Evolutionary conservation across 495 filamentous ascomycete genomes (phyloP).

Genomic region (Echria macrotheca): DNA sequence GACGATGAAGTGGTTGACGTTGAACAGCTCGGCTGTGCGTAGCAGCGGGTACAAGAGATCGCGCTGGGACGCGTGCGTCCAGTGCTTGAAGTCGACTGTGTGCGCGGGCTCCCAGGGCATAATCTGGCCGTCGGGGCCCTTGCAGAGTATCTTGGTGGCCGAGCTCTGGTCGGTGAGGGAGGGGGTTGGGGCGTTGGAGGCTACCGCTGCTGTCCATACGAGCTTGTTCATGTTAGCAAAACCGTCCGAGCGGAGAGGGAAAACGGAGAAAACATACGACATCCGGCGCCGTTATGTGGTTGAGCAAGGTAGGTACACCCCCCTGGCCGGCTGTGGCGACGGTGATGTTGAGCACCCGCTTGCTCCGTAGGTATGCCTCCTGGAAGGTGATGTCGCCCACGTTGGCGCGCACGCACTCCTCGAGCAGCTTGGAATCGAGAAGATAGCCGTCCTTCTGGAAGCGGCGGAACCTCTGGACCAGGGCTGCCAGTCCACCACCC

Average conservation of each 20-base stretch:
- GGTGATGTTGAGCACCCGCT: conserved; percentile 87
- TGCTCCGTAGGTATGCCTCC: conserved; percentile 83
- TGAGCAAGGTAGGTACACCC: conserved; percentile 80
- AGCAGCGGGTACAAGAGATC: conserved; percentile 76
- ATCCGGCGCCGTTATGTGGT: conserved; percentile 91
- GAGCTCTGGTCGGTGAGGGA: conserved; percentile 52
- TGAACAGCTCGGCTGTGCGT: conserved; percentile 86
- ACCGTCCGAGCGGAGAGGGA: neutral
- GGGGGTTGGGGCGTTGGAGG: conserved; percentile 76
- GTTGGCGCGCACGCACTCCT: conserved; percentile 79
- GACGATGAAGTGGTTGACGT: conserved; percentile 84
- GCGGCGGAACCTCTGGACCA: conserved; percentile 55
- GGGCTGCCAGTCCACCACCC: conserved; percentile 51
- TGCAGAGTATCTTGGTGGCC: conserved; percentile 74
- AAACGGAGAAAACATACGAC: conserved; percentile 55
- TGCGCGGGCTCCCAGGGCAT: conserved; percentile 70
- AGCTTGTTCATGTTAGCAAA: conserved; percentile 40
- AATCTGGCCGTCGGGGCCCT: conserved; percentile 71
- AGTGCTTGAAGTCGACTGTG: conserved; percentile 62
- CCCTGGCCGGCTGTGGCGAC: conserved; percentile 67
- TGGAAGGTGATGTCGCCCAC: conserved; percentile 90
- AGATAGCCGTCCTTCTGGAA: conserved; percentile 75
- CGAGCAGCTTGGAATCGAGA: conserved; percentile 73
- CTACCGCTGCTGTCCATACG: conserved; percentile 89
- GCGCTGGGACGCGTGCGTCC: conserved; percentile 61